phyloP scores from a whole-genome alignment of 2,329 filamentous ascomycete genomes.

The Fusarium kyushuense region DNA sequence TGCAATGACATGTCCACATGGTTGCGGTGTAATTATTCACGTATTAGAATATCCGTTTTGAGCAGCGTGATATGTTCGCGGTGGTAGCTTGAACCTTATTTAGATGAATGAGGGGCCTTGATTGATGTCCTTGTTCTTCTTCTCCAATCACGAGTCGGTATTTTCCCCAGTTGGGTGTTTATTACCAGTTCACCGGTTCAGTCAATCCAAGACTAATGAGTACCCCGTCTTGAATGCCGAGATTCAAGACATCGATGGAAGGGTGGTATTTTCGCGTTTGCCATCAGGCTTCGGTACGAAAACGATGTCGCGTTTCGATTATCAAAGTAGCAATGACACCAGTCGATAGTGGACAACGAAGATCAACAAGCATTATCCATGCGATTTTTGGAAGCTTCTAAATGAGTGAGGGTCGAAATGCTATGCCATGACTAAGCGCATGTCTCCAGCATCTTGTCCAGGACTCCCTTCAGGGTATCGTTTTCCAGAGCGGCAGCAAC shows the following conservation, averaged over 20 bases:
- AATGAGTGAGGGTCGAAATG: slow-evolving; percentile 2
- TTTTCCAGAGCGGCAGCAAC: slow-evolving; percentile 97
- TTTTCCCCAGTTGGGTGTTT: slow-evolving; percentile 15
- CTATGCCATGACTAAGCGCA: slow-evolving; percentile 65
- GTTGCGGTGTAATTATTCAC: slow-evolving; percentile 7
- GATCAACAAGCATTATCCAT: slow-evolving; percentile 15
- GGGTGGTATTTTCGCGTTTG: slow-evolving; percentile 27
- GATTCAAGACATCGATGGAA: slow-evolving; percentile 27
- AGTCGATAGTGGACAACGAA: neutral
- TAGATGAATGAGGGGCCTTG: slow-evolving; percentile 36
- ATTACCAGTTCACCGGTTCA: slow-evolving; percentile 31
- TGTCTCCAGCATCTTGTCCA: slow-evolving; percentile 93
- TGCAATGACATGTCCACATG: neutral
- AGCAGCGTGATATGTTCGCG: slow-evolving; percentile 27
- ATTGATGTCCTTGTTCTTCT: slow-evolving; percentile 17
- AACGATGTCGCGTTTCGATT: slow-evolving; percentile 11
- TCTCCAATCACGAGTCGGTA: slow-evolving; percentile 37
- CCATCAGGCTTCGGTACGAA: slow-evolving; percentile 17
- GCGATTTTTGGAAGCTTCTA: slow-evolving; percentile 1
- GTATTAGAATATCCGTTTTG: slow-evolving; percentile 12
- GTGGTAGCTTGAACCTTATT: slow-evolving; percentile 42
- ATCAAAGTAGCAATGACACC: neutral
- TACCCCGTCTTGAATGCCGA: slow-evolving; percentile 27
- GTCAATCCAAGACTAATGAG: slow-evolving; percentile 9
- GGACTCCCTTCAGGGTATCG: slow-evolving; percentile 84